phyloP scores from a whole-genome alignment of 2,329 filamentous ascomycete genomes.

The Pezicula neosporulosa region DNA sequence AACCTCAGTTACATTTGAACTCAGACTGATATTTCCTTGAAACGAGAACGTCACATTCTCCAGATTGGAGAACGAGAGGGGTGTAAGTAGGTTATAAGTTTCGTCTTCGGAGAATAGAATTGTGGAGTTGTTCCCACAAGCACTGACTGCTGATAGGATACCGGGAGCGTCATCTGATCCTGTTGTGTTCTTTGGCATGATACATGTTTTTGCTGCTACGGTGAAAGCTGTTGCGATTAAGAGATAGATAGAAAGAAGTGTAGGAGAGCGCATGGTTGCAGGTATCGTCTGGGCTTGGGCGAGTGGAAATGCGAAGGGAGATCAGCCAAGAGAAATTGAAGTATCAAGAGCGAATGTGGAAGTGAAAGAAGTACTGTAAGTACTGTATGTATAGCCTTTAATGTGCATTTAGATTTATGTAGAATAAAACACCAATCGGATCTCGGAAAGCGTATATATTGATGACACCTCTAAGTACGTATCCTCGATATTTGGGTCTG shows the following conservation, averaged over 20 bases:
- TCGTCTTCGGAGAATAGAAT: conserved; percentile 12
- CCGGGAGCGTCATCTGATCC: neutral
- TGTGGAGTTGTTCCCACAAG: conserved; percentile 10
- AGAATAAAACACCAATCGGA: no score
- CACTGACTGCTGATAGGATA: conserved; percentile 7
- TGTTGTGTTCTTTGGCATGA: neutral
- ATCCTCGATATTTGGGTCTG: no score
- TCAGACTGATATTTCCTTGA: conserved; percentile 16
- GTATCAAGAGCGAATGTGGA: no score
- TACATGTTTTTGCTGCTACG: neutral
- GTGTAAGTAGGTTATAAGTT: conserved; percentile 19
- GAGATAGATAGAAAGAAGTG: neutral
- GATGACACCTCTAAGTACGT: no score
- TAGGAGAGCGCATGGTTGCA: neutral
- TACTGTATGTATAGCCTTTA: no score
- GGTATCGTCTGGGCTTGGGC: no score
- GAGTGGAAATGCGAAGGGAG: no score
- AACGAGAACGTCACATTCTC: conserved; percentile 16
- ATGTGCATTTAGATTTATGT: no score
- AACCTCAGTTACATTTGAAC: conserved; percentile 14
- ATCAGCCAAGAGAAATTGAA: no score
- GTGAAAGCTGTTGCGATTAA: no score
- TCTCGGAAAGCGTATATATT: no score
- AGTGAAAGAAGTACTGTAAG: no score
- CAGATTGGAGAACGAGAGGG: conserved; percentile 12